Percentiles rank a stretch among this genome's conserved stretches.
These are phyloP conservation scores for Brasilioporus rufonigricans DNA, from an alignment of 768 basidiomycete species.

Conservation along the genomic window DNA sequence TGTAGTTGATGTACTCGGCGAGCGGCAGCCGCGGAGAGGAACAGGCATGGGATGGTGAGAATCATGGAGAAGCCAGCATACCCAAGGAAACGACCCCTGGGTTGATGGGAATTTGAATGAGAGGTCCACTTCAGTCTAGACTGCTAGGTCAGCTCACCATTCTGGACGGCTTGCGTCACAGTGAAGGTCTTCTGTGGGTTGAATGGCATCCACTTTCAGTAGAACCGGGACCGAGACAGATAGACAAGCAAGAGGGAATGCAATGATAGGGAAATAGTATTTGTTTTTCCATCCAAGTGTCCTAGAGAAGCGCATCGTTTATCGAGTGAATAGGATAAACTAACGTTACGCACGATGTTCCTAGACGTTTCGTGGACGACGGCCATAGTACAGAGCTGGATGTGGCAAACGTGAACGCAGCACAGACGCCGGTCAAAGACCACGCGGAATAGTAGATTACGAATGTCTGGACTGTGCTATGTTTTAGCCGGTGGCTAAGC, in stretches of 20 bases:
- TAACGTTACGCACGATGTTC: conserved; percentile 17
- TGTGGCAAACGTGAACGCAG: conserved; percentile 47
- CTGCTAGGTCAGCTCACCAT: conserved; percentile 42
- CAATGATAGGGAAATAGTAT: conserved; percentile 43
- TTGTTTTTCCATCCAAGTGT: conserved; percentile 47
- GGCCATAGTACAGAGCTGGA: conserved; percentile 43
- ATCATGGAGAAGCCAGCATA: conserved; percentile 58
- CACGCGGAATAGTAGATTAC: conserved; percentile 43
- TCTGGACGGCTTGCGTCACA: conserved; percentile 59
- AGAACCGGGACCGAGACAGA: conserved; percentile 43
- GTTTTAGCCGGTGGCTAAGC: conserved; percentile 7
- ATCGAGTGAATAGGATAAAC: background rate
- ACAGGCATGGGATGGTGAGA: conserved; percentile 49
- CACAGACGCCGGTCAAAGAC: conserved; percentile 43
- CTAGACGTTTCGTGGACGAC: conserved; percentile 26
- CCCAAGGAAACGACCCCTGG: conserved; percentile 62
- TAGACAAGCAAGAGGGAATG: conserved; percentile 48
- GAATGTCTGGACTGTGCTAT: conserved; percentile 18
- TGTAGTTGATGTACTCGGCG: conserved; percentile 19
- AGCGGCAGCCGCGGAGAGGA: conserved; percentile 37
- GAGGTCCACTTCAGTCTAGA: background rate
- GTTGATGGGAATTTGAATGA: conserved; percentile 3
- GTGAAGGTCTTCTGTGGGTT: conserved; percentile 49
- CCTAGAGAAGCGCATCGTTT: conserved; percentile 27
- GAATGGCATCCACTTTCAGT: conserved; percentile 42